A percentile compares a stretch with the other conserved stretches of the same genome.
Evolutionary conservation across 2,329 filamentous ascomycete genomes (phyloP).

Genomic region (Chlorencoelia australis): DNA sequence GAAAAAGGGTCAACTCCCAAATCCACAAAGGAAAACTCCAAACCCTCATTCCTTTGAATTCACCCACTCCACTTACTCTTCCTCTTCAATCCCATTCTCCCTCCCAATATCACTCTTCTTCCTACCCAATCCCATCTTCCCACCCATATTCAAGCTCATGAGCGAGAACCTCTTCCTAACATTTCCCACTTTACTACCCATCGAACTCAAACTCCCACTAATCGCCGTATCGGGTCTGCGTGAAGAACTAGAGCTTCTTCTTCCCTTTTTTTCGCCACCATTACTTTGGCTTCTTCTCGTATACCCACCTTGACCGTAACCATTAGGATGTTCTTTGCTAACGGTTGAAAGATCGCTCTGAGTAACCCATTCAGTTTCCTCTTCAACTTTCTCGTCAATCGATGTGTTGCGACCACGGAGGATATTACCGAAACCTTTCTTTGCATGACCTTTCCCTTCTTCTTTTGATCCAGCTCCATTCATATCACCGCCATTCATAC

Average conservation of each 20-base stretch:
- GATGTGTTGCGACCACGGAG: conserved; percentile 1
- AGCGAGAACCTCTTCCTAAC: conserved; percentile 26
- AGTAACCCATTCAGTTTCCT: conserved; percentile 19
- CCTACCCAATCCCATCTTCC: conserved; percentile 29
- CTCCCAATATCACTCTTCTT: conserved; percentile 22
- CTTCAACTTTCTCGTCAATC: conserved; percentile 5
- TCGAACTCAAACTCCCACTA: conserved; percentile 9
- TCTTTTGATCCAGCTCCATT: conserved; percentile 7
- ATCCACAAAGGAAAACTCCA: no score
- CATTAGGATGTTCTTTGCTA: no score
- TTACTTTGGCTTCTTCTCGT: not conserved
- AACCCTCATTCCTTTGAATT: no score
- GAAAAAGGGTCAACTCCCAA: no score
- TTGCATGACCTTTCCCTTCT: conserved; percentile 1
- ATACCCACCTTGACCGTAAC: no score
- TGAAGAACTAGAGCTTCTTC: conserved; percentile 14
- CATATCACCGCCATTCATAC: conserved; percentile 7
- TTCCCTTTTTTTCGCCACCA: conserved; percentile 5
- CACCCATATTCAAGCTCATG: conserved; percentile 23
- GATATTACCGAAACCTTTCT: conserved; percentile 3
- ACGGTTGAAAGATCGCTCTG: conserved; percentile 32
- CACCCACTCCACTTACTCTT: no score
- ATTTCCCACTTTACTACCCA: conserved; percentile 23
- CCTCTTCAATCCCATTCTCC: conserved; percentile 17
- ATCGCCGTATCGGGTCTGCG: conserved; percentile 9